phyloP scores from a whole-genome alignment of 2,329 filamentous ascomycete species.

The Tolypocladium ovalisporum region DNA sequence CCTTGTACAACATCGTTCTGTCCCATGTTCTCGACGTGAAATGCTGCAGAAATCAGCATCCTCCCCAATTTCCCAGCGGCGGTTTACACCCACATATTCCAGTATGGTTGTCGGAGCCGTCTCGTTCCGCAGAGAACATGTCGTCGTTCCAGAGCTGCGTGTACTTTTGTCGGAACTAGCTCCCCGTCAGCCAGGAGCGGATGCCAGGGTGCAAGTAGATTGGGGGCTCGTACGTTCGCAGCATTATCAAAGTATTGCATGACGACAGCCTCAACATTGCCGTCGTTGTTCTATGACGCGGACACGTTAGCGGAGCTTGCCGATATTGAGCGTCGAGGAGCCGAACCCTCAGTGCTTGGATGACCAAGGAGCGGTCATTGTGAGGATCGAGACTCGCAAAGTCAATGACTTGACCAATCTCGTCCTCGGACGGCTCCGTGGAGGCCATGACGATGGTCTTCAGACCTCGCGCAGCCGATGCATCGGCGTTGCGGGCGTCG shows the following conservation, averaged over 20 bases:
- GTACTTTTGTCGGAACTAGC: slow-evolving; percentile 36
- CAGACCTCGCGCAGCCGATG: not conserved
- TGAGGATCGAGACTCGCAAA: slow-evolving; percentile 24
- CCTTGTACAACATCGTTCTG: slow-evolving; percentile 32
- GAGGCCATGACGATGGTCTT: slow-evolving; percentile 15
- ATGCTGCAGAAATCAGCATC: slow-evolving; percentile 28
- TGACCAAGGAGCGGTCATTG: slow-evolving; percentile 27
- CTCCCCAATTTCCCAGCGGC: not conserved
- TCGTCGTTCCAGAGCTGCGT: slow-evolving; percentile 40
- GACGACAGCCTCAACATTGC: slow-evolving; percentile 36
- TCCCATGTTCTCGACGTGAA: slow-evolving; percentile 44
- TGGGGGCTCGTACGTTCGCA: slow-evolving; percentile 14
- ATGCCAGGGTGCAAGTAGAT: not conserved
- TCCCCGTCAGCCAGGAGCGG: not conserved
- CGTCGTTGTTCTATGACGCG: slow-evolving; percentile 25
- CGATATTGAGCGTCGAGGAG: not conserved
- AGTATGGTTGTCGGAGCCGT: slow-evolving; percentile 31
- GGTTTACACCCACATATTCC: slow-evolving; percentile 32
- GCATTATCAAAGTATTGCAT: slow-evolving; percentile 41
- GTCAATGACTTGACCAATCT: slow-evolving; percentile 29
- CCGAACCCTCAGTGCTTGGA: slow-evolving; percentile 29
- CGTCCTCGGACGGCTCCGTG: slow-evolving; percentile 23
- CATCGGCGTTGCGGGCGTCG: not conserved
- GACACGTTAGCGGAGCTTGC: slow-evolving; percentile 1
- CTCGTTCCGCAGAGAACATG: slow-evolving; percentile 40